These are phyloP conservation scores for Magnaporthiopsis rhizophila DNA, from an alignment of 2,329 filamentous ascomycete species.

Conservation along the genomic window DNA sequence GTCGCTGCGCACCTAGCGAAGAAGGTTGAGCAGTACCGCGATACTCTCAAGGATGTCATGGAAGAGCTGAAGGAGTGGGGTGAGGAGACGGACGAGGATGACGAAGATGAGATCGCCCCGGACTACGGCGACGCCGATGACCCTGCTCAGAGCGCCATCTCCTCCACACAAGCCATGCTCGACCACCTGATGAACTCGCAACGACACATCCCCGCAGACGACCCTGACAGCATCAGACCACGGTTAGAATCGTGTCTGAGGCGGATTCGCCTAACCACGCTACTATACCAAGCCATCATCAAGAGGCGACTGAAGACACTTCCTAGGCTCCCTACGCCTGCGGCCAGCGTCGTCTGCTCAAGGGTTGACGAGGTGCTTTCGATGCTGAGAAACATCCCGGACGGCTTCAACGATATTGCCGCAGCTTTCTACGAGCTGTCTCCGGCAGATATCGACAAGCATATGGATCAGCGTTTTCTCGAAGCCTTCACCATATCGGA, in stretches of 20 bases:
- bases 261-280: constrained; percentile 56
- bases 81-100: constrained; percentile 59
- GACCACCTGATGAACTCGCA: constrained; percentile 61
- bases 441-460: constrained; percentile 45
- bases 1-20: constrained; percentile 61
- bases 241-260: constrained; percentile 57
- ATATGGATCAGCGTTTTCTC: constrained; percentile 51
- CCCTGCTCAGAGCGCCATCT: constrained; percentile 24
- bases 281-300: constrained; percentile 61
- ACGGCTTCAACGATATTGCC: constrained; percentile 63
- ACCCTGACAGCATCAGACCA: constrained; percentile 56
- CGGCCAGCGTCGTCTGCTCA: constrained; percentile 22
- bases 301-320: constrained; percentile 62
- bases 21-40: constrained; percentile 66
- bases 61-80: constrained; percentile 85
- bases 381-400: constrained; percentile 52
- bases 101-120: constrained; percentile 38
- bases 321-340: constrained; percentile 30
- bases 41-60: constrained; percentile 72
- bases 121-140: constrained; percentile 29
- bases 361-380: constrained; percentile 49
- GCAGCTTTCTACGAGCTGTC: constrained; percentile 65
- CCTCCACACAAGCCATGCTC: constrained; percentile 47
- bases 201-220: constrained; percentile 53
- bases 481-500: constrained; percentile 50